Base-by-base conservation (phyloP, 2,329 filamentous ascomycete genomes). In the Monosporascus ibericus region DNA sequence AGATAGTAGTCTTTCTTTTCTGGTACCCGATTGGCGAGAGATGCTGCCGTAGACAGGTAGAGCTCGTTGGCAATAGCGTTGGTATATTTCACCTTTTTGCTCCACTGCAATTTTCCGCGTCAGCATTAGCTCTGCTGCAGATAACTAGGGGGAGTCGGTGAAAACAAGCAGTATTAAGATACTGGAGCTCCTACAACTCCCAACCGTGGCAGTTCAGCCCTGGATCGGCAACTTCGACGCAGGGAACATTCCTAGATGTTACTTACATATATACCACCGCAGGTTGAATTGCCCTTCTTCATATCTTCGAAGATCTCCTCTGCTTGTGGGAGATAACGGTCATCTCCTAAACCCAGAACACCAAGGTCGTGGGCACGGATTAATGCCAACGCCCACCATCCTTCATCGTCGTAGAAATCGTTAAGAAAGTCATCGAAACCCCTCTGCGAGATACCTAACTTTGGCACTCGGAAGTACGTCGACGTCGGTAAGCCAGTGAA, bases 321-420 rank as follows among this genome's bases (percentile, higher is more conserved):
- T 1, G 81, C 80, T 40, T 72, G 72, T 50, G 75, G 59, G 14
- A 84, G 74, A 59, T 81, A 84, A 38, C 67, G 67, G 6, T 61
- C 48, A 18, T 78, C 65, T 9, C 69, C 67, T 3, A 72, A 79
- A 11, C 62, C 59, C 47, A 42, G 39, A 20, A 59, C 58, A 11
- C 61, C 60, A 22, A 78, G 65, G 63, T 84, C 81, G 61, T 75
- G 80, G 5, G 75, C 71, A 40, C 76, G 72, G 53, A 84, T 77
- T 72, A 78, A 59, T 37, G 74, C 81, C 49, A 84, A 70, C 3
- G 76, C 81, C 82, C 82, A 85, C 81, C 81, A 85, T 36, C 81
- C 75, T 64, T 82, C 78, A 61, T 85, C 81, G 59, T 85, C 81
- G 59, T 82, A 84, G 58, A 71, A 83, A 44, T 76, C 72, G 59